These are phyloP conservation scores for Bisporella sp. DNA, from an alignment of 2,329 filamentous ascomycete species.

Conservation along the genomic window DNA sequence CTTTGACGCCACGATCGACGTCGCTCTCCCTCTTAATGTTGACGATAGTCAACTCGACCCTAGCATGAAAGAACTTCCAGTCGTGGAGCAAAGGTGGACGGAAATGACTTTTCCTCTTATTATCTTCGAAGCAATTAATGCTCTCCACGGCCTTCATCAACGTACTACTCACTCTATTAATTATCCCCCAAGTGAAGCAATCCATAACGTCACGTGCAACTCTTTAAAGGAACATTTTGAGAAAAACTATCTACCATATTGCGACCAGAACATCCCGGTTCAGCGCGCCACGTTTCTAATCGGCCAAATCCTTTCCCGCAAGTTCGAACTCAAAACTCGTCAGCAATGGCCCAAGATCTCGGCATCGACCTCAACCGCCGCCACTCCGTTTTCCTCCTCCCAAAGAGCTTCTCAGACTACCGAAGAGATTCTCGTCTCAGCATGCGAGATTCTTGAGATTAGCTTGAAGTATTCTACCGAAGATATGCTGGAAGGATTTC, in stretches of 20 bases:
- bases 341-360: neutral
- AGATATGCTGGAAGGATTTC: constrained; percentile 3
- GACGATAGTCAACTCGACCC: constrained; percentile 36
- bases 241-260: no score
- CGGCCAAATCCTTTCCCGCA: neutral
- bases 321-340: neutral
- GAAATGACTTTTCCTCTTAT: constrained; percentile 24
- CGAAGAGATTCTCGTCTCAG: neutral
- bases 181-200: no score
- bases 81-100: constrained; percentile 15
- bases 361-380: neutral
- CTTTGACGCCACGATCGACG: constrained; percentile 40
- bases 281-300: no score
- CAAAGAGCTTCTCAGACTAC: neutral
- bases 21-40: constrained; percentile 35
- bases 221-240: no score
- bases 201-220: no score
- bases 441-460: constrained; percentile 2
- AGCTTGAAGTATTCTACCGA: neutral
- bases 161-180: no score
- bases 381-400: neutral
- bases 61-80: constrained; percentile 12
- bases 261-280: no score
- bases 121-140: constrained; percentile 11
- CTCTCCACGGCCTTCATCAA: constrained; percentile 2